phyloP scores from a whole-genome alignment of 1,284 basidiomycete species.

The Moniliophthora roreri region DNA sequence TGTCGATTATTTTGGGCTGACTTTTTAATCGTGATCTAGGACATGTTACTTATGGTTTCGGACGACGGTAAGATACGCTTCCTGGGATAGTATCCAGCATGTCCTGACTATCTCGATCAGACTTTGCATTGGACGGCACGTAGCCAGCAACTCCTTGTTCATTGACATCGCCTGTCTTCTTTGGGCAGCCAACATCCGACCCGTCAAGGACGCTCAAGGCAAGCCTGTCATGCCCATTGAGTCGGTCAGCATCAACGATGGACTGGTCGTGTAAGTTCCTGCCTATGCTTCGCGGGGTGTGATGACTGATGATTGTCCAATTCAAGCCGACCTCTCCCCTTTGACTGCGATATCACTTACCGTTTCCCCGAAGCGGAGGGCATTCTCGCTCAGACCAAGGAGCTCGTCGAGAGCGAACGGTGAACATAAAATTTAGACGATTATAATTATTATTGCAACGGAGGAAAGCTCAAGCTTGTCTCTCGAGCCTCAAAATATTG shows the following conservation, averaged over 20 bases:
- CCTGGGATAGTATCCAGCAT: neutral
- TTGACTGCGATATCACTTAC: neutral
- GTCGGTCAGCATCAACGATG: neutral
- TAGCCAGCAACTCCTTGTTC: neutral
- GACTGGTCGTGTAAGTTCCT: neutral
- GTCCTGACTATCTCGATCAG: neutral
- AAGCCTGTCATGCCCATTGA: neutral
- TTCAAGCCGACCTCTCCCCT: neutral
- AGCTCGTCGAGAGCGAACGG: no score
- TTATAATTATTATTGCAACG: no score
- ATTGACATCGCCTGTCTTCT: constrained; percentile 7
- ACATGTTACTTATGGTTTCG: constrained; percentile 27
- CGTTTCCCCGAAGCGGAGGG: neutral
- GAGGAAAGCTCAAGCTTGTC: no score
- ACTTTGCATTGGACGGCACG: neutral
- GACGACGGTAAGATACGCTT: constrained; percentile 21
- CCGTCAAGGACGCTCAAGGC: neutral
- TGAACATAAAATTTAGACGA: no score
- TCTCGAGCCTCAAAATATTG: no score
- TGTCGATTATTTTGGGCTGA: no score
- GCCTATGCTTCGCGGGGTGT: no score
- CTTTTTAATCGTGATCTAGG: no score
- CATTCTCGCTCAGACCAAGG: no score
- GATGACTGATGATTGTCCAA: no score
- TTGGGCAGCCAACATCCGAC: neutral